Evolutionary conservation across 768 basidiomycete genomes (phyloP), one percentile per base, ranked within the genome.

Genomic region (Podaxis sp.): DNA sequence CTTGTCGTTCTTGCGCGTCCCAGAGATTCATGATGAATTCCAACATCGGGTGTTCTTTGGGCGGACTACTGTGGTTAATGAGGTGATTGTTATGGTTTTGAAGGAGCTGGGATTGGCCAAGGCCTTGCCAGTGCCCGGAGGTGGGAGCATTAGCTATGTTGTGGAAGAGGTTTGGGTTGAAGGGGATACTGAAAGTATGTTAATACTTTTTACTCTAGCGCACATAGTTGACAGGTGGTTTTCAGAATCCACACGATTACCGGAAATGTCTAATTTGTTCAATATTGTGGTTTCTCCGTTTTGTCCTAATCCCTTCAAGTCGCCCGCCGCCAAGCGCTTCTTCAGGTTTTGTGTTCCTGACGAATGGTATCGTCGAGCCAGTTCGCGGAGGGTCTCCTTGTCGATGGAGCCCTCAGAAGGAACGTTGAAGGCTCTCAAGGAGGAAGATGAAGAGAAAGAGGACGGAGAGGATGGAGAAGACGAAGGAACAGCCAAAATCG

Each of bases 321-420:
- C 73, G n/a, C 16, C 57, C 3, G 64, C 69, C 28, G 79, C 79
- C 1, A 74, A 66, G 18, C 82, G 83, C 7, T 68, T 64, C 6
- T 83, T 89, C 67, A 78, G 80, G 27, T 81, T 92, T 58, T 89
- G 86, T 62, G 83, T 93, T 6, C 89, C 89, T 1, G 89, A 89
- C 56, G 87, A 88, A 67, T 93, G 88, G 91, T 93, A 85, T 71
- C 84, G 85, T 59, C 82, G 89, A 16, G 83, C 85, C 18, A 88
- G 82, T 62, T 80, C 85, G 5, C 82, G 83, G 0, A 75, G 72
- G 40, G 66, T 78, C 1, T 83, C 84, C 13, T 69, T 76, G 23
- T 81, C 82, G 0, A 55, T 74, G 7, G 78, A 78, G 36, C 81
- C 83, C 2, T 85, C 84, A 2, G 79, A 85, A 32, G 72, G 77